Percentiles rank a stretch among this genome's conserved stretches.
Conservation (phyloP, 371 early-diverging fungal species). For the Lichtheimia hyalospora region DNA sequence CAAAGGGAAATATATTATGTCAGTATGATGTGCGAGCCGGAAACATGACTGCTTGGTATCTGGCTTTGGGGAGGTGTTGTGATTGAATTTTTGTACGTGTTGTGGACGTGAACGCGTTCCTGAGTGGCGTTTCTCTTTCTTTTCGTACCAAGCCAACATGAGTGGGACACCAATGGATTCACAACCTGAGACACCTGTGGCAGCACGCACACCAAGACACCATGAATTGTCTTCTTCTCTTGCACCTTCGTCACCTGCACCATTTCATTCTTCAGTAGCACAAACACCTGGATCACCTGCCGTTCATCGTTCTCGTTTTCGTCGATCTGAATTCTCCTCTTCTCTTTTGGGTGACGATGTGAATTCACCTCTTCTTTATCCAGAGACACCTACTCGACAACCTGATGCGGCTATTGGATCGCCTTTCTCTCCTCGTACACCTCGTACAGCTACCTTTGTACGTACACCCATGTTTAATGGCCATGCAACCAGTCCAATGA, state of each 20-base stretch:
- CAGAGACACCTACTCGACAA: conserved; percentile 34
- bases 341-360: conserved; percentile 38
- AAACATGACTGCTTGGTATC: too few relatives aligned
- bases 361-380: conserved; percentile 42
- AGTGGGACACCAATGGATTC: conserved; percentile 8
- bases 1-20: too few relatives aligned
- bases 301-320: conserved; percentile 19
- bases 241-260: conserved; percentile 28
- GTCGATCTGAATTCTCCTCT: conserved; percentile 45
- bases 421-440: conserved; percentile 32
- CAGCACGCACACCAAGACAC: not conserved
- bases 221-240: conserved; percentile 14
- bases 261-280: conserved; percentile 16
- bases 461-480: conserved; percentile 36
- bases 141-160: not conserved
- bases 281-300: conserved; percentile 43
- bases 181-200: not conserved
- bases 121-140: not conserved
- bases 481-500: conserved; percentile 16
- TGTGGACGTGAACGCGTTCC: not conserved
- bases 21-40: too few relatives aligned
- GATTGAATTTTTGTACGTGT: too few relatives aligned
- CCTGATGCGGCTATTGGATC: conserved; percentile 16
- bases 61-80: too few relatives aligned
- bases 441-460: conserved; percentile 33